Percentiles rank a stretch among this genome's conserved stretches.
phyloP scores from a whole-genome alignment of 495 filamentous ascomycete genomes.

The Aeminium ludgeri region DNA sequence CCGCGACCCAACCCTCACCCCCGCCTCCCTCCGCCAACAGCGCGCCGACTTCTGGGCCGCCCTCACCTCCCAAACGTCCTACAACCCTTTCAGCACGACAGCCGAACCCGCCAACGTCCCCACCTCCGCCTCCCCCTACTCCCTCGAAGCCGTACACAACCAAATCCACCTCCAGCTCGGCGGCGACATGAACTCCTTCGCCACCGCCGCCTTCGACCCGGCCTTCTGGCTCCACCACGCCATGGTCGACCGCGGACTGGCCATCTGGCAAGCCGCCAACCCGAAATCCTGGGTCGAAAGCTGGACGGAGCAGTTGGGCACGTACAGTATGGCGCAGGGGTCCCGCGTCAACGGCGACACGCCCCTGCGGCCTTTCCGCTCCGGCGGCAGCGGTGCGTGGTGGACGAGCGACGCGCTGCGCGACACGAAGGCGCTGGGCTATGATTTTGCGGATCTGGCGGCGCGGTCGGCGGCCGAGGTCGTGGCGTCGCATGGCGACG shows the following conservation, averaged over 20 bases:
- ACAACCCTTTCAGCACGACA: conserved; percentile 38
- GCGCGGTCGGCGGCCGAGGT: neutral
- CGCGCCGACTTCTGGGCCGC: conserved; percentile 39
- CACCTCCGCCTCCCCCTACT: conserved; percentile 31
- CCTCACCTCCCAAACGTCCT: conserved; percentile 36
- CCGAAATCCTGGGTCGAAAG: conserved; percentile 37
- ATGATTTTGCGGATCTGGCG: neutral
- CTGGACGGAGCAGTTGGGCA: conserved; percentile 27
- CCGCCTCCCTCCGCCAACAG: conserved; percentile 22
- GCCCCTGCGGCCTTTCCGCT: conserved; percentile 28
- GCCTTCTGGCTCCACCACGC: conserved; percentile 50
- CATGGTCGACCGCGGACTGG: conserved; percentile 48
- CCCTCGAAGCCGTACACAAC: conserved; percentile 47
- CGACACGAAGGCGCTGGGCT: neutral
- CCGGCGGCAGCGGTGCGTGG: neutral
- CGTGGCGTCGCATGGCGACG: too few relatives aligned
- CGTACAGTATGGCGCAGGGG: conserved; percentile 34
- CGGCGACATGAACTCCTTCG: conserved; percentile 47
- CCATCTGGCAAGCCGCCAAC: conserved; percentile 54
- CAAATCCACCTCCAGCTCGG: conserved; percentile 37
- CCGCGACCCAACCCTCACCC: conserved; percentile 32
- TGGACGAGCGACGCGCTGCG: neutral
- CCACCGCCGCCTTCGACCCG: conserved; percentile 53
- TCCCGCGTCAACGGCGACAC: conserved; percentile 18
- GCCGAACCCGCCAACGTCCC: conserved; percentile 25